phyloP scores from a whole-genome alignment of 192 early-diverging fungal genomes.

The Kappamyces sp. region DNA sequence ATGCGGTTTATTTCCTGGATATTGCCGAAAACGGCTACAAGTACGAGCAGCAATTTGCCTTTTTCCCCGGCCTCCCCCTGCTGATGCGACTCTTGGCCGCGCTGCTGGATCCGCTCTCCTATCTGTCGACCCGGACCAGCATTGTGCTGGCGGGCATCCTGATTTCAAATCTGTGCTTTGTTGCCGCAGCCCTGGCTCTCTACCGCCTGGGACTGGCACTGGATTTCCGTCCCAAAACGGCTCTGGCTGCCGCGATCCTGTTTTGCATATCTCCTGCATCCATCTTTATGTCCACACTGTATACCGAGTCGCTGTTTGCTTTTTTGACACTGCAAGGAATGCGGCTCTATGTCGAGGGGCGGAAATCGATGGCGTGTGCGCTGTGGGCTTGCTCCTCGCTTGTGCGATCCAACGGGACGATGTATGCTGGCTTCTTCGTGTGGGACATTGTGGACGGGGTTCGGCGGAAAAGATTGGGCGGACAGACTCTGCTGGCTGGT shows the following conservation, averaged over 20 bases:
- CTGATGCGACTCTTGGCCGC: slow-evolving; percentile 49
- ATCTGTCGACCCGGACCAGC: neutral
- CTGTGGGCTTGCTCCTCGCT: slow-evolving; percentile 52
- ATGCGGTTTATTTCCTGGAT: slow-evolving; percentile 79
- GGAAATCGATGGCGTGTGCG: slow-evolving; percentile 57
- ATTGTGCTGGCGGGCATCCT: slow-evolving; percentile 45
- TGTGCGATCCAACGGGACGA: slow-evolving; percentile 74
- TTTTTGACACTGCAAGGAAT: slow-evolving; percentile 74
- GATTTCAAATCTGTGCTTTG: slow-evolving; percentile 72
- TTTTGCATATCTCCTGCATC: slow-evolving; percentile 72
- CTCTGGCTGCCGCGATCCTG: slow-evolving; percentile 58
- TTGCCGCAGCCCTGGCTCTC: slow-evolving; percentile 62
- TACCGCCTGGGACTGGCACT: slow-evolving; percentile 47
- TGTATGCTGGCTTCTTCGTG: slow-evolving; percentile 76
- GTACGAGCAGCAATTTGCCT: slow-evolving; percentile 86
- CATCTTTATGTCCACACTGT: slow-evolving; percentile 83
- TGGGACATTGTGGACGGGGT: slow-evolving; percentile 50
- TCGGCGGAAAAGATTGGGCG: too few relatives aligned
- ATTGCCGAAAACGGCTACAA: slow-evolving; percentile 71
- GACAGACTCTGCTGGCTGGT: too few relatives aligned
- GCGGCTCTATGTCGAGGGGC: slow-evolving; percentile 39
- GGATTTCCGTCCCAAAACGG: slow-evolving; percentile 36
- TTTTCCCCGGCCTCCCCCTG: slow-evolving; percentile 74
- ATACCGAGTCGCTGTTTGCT: slow-evolving; percentile 84
- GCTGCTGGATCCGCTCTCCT: neutral